A percentile compares a stretch with the other conserved stretches of the same genome.
phyloP scores from a whole-genome alignment of 2,329 filamentous ascomycete genomes.

The Cercospora sp. region DNA sequence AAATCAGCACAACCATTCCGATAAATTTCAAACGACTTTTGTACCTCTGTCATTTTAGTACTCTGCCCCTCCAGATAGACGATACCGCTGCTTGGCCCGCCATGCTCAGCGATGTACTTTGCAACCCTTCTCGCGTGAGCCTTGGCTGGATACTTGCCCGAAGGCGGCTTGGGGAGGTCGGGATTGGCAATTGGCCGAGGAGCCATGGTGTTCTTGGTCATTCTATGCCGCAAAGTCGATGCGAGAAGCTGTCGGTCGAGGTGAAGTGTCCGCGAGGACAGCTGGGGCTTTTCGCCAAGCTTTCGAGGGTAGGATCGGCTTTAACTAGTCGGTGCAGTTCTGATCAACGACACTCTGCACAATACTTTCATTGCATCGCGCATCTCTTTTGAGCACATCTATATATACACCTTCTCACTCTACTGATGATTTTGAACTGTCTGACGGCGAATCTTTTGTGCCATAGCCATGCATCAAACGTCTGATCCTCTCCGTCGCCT shows the following conservation, averaged over 20 bases:
- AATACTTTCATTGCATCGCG: not conserved
- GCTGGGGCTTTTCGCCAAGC: not conserved
- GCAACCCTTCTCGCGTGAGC: slow-evolving; percentile 81
- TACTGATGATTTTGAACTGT: not conserved
- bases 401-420: not conserved
- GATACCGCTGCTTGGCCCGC: slow-evolving; percentile 66
- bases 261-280: slow-evolving; percentile 5
- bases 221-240: not conserved
- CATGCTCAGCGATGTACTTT: slow-evolving; percentile 67
- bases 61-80: slow-evolving; percentile 87
- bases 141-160: slow-evolving; percentile 76
- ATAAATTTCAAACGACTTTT: not conserved
- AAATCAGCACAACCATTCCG: not conserved
- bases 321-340: not conserved
- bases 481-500: slow-evolving; percentile 17
- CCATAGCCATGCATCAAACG: slow-evolving; percentile 12
- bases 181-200: slow-evolving; percentile 39
- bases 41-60: slow-evolving; percentile 70
- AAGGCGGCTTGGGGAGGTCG: slow-evolving; percentile 37
- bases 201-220: slow-evolving; percentile 26
- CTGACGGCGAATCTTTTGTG: not conserved
- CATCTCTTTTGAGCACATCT: not conserved
- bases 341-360: not conserved
- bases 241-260: not conserved
- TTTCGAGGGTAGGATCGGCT: slow-evolving; percentile 15